Percentiles rank a stretch among this genome's conserved stretches.
These are phyloP conservation scores for Hypoxylon sp. DNA, from an alignment of 2,329 filamentous ascomycete genomes.

Conservation along the genomic window DNA sequence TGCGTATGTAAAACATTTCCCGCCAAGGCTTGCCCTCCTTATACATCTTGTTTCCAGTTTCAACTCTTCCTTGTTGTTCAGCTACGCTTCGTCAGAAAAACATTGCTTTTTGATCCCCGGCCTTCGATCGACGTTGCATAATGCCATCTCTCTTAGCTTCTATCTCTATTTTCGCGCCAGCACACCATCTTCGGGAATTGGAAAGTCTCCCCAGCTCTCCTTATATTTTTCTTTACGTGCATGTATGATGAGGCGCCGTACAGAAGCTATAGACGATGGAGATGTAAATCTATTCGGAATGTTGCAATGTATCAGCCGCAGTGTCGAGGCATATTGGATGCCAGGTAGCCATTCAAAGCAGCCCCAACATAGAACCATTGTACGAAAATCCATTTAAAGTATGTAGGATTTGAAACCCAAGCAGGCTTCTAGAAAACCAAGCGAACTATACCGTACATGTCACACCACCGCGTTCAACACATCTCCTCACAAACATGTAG, in stretches of 20 bases:
- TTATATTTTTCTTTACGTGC: slow-evolving; percentile 19
- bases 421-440: slow-evolving; percentile 4
- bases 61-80: slow-evolving; percentile 20
- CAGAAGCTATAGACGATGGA: slow-evolving; percentile 1
- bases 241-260: not conserved
- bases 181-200: slow-evolving; percentile 26
- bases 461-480: slow-evolving; percentile 9
- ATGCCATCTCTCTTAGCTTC: slow-evolving; percentile 37
- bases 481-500: not conserved
- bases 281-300: not conserved
- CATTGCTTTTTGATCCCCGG: slow-evolving; percentile 26
- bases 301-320: not conserved
- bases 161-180: slow-evolving; percentile 42
- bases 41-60: slow-evolving; percentile 30
- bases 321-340: not conserved
- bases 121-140: slow-evolving; percentile 43
- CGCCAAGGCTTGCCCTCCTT: slow-evolving; percentile 16
- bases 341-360: not conserved
- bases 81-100: slow-evolving; percentile 21
- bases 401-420: slow-evolving; percentile 10
- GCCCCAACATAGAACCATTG: not conserved
- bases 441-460: slow-evolving; percentile 1
- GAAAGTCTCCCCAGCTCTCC: slow-evolving; percentile 14
- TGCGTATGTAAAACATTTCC: slow-evolving; percentile 10
- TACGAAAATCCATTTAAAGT: not conserved